A percentile compares a stretch with the other conserved stretches of the same genome.
Conservation (phyloP, 2,329 filamentous ascomycete genomes). For the Dendryphion nanum region DNA sequence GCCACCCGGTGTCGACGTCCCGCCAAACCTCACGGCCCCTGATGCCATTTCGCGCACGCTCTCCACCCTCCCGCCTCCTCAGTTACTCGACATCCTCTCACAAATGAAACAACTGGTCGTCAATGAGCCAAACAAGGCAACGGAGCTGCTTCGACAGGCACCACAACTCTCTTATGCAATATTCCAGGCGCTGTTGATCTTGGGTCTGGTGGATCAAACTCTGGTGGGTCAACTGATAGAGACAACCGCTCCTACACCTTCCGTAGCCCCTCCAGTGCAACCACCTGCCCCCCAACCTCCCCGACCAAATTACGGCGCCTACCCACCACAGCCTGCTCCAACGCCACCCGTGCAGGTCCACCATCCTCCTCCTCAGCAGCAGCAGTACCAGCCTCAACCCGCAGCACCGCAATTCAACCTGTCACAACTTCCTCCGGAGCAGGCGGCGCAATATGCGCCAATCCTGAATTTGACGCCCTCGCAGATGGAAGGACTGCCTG, state of each 20-base stretch:
- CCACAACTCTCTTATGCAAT: slow-evolving; percentile 93
- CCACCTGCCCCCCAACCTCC: slow-evolving; percentile 31
- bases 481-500: slow-evolving; percentile 75
- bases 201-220: slow-evolving; percentile 85
- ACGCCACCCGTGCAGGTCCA: slow-evolving; percentile 51
- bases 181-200: slow-evolving; percentile 88
- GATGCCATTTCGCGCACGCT: slow-evolving; percentile 93
- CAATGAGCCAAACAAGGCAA: slow-evolving; percentile 77
- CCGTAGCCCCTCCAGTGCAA: slow-evolving; percentile 30
- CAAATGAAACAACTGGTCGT: slow-evolving; percentile 93
- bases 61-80: slow-evolving; percentile 77
- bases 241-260: slow-evolving; percentile 31
- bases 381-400: slow-evolving; percentile 41
- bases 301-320: slow-evolving; percentile 28
- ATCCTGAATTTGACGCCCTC: slow-evolving; percentile 78
- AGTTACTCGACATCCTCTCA: slow-evolving; percentile 87
- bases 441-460: slow-evolving; percentile 71
- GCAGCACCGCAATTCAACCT: slow-evolving; percentile 43
- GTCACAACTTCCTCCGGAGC: slow-evolving; percentile 6
- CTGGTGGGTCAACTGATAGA: slow-evolving; percentile 81
- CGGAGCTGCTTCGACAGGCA: slow-evolving; percentile 80
- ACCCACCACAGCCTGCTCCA: slow-evolving; percentile 47
- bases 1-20: slow-evolving; percentile 79
- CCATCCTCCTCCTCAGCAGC: slow-evolving; percentile 21
- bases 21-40: slow-evolving; percentile 76